Percentiles rank a stretch among this genome's conserved stretches.
Evolutionary conservation across 2,329 filamentous ascomycete genomes (phyloP).

Genomic region (Zelopaecilomyces penicillatus): DNA sequence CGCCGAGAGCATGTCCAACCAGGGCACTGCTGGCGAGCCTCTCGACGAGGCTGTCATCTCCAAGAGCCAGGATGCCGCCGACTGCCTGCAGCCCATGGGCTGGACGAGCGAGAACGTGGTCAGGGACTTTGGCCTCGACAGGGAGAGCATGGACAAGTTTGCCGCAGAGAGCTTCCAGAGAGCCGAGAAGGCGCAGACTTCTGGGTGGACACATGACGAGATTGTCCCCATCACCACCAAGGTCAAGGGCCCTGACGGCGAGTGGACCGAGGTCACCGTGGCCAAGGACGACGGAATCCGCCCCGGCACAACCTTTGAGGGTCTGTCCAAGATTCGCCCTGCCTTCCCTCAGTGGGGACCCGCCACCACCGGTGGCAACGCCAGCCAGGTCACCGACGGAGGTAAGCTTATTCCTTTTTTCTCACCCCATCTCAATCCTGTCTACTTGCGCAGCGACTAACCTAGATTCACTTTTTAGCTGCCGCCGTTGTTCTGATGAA

Average conservation of each 20-base stretch:
- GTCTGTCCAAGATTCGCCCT: conserved; percentile 72
- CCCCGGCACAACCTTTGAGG: conserved; percentile 79
- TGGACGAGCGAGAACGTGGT: conserved; percentile 97
- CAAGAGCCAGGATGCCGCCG: conserved; percentile 65
- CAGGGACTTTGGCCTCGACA: conserved; percentile 75
- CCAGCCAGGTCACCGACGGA: conserved; percentile 90
- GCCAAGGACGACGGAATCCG: conserved; percentile 86
- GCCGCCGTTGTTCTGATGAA: conserved; percentile 91
- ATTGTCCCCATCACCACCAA: conserved; percentile 80
- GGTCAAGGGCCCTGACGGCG: conserved; percentile 75
- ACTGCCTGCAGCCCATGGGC: conserved; percentile 94
- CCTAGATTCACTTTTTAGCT: conserved; percentile 34
- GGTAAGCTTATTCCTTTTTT: conserved; percentile 34
- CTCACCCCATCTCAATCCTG: background rate
- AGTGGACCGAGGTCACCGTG: conserved; percentile 68
- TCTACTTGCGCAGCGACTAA: conserved; percentile 6
- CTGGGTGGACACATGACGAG: conserved; percentile 87
- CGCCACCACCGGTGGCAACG: conserved; percentile 78
- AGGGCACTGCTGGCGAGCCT: conserved; percentile 58
- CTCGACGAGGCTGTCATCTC: conserved; percentile 70
- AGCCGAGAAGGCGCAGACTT: conserved; percentile 84
- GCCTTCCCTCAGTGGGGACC: conserved; percentile 85
- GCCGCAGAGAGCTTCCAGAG: conserved; percentile 81
- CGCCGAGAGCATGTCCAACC: conserved; percentile 77
- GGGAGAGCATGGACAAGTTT: conserved; percentile 75